Base-by-base conservation (phyloP, 208 protist genomes). In the Leishmania mexicana region DNA sequence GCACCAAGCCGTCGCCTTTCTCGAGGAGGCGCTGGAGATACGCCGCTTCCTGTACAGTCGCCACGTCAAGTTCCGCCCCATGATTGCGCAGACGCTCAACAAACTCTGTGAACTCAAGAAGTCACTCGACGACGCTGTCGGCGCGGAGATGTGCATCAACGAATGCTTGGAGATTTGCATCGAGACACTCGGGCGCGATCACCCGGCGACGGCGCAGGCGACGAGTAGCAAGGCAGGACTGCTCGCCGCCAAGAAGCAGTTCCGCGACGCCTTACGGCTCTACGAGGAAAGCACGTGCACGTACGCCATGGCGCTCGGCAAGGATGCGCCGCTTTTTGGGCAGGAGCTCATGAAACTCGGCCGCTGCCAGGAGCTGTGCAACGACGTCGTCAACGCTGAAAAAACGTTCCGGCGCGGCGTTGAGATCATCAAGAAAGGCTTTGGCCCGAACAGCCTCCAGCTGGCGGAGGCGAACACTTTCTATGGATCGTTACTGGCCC, bases 61-160 rank as follows among this genome's bases (percentile, higher is more conserved):
- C 1, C 91, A 96, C 79, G 80, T 90, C 65, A 96, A 96, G 86
- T 97, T 90, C 83, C 87, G 91, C 49, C 93, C 95, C 47, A 96
- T 97, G 82, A 97, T 97, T 85, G 95, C 95, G 60, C 95, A 97
- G 83, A 97, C 95, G 49, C 88, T 97, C 21, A 96, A 96, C 87
- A 97, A 97, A 77, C 86, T 97, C 24, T 94, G 89, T 78, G 95
- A 97, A 81, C 84, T 97, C 45, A 94, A 94, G 74, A 96, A 96
- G 81, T 80, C 90, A 19, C 89, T 95, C 38, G 88, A 94, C 80
- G 95, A 97, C 80, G 82, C 86, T 31, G 89, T 91, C 3, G 95
- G 93, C 15, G 95, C 95, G 35, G 95, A 97, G 81, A 90, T 96
- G 91, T 94, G 89, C 89, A 96, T 97, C 74, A 94, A 86, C 73